Base-by-base conservation (phyloP, 202 grass and related monocot species). In the Zizania palustris region DNA sequence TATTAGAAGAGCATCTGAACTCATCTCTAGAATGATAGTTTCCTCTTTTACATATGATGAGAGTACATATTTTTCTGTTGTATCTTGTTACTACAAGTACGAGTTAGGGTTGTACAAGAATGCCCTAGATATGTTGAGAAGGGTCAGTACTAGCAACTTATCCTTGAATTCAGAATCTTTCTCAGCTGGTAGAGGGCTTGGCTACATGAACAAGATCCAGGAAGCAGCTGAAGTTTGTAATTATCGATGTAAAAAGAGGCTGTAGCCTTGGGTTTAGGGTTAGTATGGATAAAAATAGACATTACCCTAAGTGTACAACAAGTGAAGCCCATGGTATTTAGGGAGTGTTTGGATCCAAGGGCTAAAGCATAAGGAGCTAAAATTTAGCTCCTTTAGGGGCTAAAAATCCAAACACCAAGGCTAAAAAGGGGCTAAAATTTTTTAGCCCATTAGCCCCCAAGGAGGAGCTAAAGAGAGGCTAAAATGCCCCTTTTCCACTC, bases 71-170 rank as follows among this genome's bases (percentile, higher is more conserved):
- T 91, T 85, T 75, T 66, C 82, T 56, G 40, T 88, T 83, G 77
- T 88, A 71, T 88, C 82, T 80, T 86, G 82, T 81, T 91, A 91
- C 64, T 91, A 82, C 65, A 67, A 7, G 56, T 91, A 82, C 65
- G 61, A 7, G 56, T 67, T 88, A 49, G 82, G 82, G 0, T 60
- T 50, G 20, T 67, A 79, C 60, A 80, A 75, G 34, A 74, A 82
- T 80, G 85, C 83, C 69, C 68, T 92, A 54, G 35, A 41, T 46
- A 60, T 88, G 60, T 86, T 83, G 50, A 86, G 80, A 83, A 70
- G 34, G 45, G 55, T 68, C 60, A 71, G 79, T 15, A 56, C 83
- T 65, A 72, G 69, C 38, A 83, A 88, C 61, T 35, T 83, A 65
- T 80, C 66, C 44, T 64, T 88, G 48, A 85, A 88, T 51, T 88